Conservation (phyloP, 1,284 basidiomycete genomes). For the Pyrrhoderma noxium region DNA sequence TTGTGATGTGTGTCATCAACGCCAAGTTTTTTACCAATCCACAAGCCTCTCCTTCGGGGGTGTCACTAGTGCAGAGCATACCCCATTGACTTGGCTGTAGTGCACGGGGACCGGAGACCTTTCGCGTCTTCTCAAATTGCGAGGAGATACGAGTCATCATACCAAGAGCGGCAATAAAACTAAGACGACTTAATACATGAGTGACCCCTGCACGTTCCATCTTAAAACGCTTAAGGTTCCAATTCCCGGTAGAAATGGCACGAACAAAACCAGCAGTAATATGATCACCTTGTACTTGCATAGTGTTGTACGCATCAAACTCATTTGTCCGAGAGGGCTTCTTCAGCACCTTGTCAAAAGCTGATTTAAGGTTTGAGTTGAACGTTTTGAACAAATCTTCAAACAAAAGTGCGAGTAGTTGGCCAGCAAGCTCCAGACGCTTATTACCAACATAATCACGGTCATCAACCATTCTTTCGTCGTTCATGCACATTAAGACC, state of each 20-base stretch:
- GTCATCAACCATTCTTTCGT: constrained; percentile 97
- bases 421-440: constrained; percentile 96
- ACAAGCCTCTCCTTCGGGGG: constrained; percentile 99
- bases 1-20: constrained; percentile 99
- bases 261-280: constrained; percentile 96
- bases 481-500: constrained; percentile 94
- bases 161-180: constrained; percentile 95
- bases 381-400: constrained; percentile 99
- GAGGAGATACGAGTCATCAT: constrained; percentile 99
- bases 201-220: constrained; percentile 99
- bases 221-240: constrained; percentile 99
- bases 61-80: constrained; percentile 97
- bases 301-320: constrained; percentile 93
- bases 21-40: constrained; percentile 98
- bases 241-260: constrained; percentile 98
- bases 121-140: constrained; percentile 99
- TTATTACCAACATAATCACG: constrained; percentile 99
- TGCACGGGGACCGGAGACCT: constrained; percentile 96
- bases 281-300: constrained; percentile 83
- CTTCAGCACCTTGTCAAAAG: constrained; percentile 97
- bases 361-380: constrained; percentile 92
- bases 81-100: constrained; percentile 99
- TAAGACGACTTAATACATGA: constrained; percentile 91
- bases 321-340: constrained; percentile 93
- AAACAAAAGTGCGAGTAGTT: constrained; percentile 91